A percentile compares a stretch with the other conserved stretches of the same genome.
Evolutionary conservation across 2,329 filamentous ascomycete species (phyloP).

Genomic region (Alternaria rosae): DNA sequence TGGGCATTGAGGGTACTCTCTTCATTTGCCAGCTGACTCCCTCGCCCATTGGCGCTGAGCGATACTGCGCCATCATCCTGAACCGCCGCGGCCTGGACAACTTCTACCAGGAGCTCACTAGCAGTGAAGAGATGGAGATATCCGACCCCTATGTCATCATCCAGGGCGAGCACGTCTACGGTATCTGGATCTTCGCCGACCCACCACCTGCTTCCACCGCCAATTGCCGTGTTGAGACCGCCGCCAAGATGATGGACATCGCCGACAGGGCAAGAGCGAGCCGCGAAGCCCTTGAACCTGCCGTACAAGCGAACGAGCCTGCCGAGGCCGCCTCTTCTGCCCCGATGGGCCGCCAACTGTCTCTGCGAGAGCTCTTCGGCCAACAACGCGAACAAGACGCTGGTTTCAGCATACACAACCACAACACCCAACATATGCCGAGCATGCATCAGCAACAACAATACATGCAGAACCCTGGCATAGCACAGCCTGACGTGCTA

Average conservation of each 20-base stretch:
- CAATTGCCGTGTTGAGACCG: conserved; percentile 59
- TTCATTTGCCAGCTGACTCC: conserved; percentile 76
- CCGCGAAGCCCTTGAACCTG: conserved; percentile 50
- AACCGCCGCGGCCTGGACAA: conserved; percentile 59
- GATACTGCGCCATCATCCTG: conserved; percentile 56
- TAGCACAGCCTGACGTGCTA: conserved; percentile 38
- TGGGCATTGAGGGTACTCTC: conserved; percentile 82
- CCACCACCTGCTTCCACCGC: conserved; percentile 63
- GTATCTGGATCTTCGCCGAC: conserved; percentile 71
- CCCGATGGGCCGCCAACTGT: conserved; percentile 62
- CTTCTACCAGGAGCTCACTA: conserved; percentile 54
- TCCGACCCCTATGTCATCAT: conserved; percentile 68
- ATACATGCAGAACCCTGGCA: conserved; percentile 24
- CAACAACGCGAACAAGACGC: conserved; percentile 62
- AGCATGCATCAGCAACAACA: conserved; percentile 49
- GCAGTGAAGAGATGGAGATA: conserved; percentile 55
- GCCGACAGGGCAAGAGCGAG: conserved; percentile 61
- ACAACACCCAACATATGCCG: conserved; percentile 39
- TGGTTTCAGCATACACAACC: conserved; percentile 59
- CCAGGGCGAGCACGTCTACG: conserved; percentile 60
- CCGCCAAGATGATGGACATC: conserved; percentile 63
- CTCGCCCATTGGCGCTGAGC: conserved; percentile 46
- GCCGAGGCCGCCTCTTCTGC: conserved; percentile 45
- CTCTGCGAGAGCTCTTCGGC: conserved; percentile 62
- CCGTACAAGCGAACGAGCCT: conserved; percentile 38